Base-by-base conservation (phyloP, 306 rosid species). In the Fragaria nilgerrensis region DNA sequence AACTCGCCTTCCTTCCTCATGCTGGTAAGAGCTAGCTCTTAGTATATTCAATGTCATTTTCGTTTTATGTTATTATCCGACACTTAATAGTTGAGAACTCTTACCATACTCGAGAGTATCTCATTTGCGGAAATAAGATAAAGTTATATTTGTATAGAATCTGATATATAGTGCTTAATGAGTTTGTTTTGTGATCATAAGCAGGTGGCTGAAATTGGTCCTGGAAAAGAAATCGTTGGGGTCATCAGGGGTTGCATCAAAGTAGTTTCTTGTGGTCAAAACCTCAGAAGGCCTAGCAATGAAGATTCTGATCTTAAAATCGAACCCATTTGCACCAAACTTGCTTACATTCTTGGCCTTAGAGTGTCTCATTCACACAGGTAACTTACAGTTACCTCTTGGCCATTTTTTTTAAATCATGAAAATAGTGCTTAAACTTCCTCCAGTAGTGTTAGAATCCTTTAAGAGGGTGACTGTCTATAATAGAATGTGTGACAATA, bases 161-260 rank as follows among this genome's bases (percentile, higher is more conserved):
- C 34, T 22, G 64, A 2, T 58, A 9, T n/a, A 3, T 23, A 7
- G 12, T 53, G 61, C 2, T 44, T n/a, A 7, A n/a, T 20, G 27
- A 8, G 11, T 59, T 23, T 62, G 43, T 62, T 14, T 27, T 43
- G 69, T 77, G 49, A 52, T 34, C 5, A 16, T 55, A 53, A 22
- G 25, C 88, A 93, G 98, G 94, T 90, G 37, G 94, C 92, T 9
- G 90, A 89, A 83, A 81, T 81, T 2, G 88, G 83, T 0, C 67
- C 63, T 15, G 87, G 82, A 25, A 80, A 77, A 68, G 82, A 85
- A 72, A 84, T 91, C 1, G 95, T 87, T 0, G 96, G 98, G 25
- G 69, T 93, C 85, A 87, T 93, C 13, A 88, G 96, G 68, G 98
- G 96, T 16, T 93, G 96, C 87, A 91, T 93, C 81, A 93, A 93